These are phyloP conservation scores for Phytophthora macrochlamydospora DNA, from an alignment of 352 stramenopile genomes.

Conservation along the genomic window DNA sequence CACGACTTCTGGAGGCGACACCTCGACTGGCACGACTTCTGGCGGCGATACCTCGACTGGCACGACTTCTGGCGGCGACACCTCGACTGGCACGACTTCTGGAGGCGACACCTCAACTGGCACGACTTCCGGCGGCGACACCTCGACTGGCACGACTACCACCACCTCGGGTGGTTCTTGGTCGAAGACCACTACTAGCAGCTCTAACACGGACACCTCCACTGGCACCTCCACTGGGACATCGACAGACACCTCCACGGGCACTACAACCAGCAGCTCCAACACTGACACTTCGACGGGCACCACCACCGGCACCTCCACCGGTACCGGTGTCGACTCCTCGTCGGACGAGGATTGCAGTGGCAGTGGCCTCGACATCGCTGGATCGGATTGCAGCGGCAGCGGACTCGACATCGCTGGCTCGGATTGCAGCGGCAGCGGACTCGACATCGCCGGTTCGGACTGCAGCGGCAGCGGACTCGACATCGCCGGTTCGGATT, in stretches of 20 bases:
- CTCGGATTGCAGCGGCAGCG: slow-evolving; percentile 21
- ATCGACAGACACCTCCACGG: slow-evolving; percentile 1
- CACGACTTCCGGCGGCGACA: background rate
- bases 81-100: slow-evolving; percentile 1
- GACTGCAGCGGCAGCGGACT: slow-evolving; percentile 28
- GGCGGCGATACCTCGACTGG: slow-evolving; percentile 6
- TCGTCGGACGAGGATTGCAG: slow-evolving; percentile 15
- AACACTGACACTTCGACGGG: slow-evolving; percentile 1
- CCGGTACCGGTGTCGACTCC: slow-evolving; percentile 14
- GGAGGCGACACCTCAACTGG: background rate
- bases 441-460: slow-evolving; percentile 33
- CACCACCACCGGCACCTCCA: slow-evolving; percentile 18
- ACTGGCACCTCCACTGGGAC: slow-evolving; percentile 9
- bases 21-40: slow-evolving; percentile 1
- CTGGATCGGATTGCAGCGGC: slow-evolving; percentile 27
- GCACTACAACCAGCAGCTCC: slow-evolving; percentile 2
- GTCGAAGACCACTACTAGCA: background rate
- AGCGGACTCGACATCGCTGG: slow-evolving; percentile 19
- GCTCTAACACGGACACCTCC: background rate
- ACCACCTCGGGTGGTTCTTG: background rate
- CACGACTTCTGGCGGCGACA: background rate
- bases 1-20: background rate
- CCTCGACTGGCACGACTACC: slow-evolving; percentile 3
- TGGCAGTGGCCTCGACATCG: slow-evolving; percentile 31
- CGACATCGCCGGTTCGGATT: slow-evolving; percentile 25